Percentiles rank a stretch among this genome's conserved stretches.
Conservation (phyloP, 768 basidiomycete genomes). For the Mycena albidolilacea region DNA sequence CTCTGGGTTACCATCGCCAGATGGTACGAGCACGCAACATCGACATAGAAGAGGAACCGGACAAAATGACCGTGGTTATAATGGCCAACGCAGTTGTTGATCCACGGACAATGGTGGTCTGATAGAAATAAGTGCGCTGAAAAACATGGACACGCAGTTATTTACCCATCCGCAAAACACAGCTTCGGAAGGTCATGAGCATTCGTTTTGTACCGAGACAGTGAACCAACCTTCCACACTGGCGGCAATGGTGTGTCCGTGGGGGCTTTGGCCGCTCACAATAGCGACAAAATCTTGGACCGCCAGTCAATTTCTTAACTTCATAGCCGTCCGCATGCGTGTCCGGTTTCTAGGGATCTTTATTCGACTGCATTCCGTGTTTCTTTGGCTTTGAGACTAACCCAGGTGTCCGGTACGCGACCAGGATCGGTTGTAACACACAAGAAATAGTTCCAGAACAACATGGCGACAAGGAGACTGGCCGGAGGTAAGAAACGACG, state of each 20-base stretch:
- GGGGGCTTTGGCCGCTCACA: constrained; percentile 92
- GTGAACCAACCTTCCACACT: constrained; percentile 80
- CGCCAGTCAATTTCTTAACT: constrained; percentile 90
- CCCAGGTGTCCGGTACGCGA: constrained; percentile 84
- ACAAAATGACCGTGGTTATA: constrained; percentile 92
- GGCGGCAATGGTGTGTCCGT: constrained; percentile 92
- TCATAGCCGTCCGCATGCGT: constrained; percentile 82
- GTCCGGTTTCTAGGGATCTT: constrained; percentile 76
- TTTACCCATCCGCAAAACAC: constrained; percentile 91
- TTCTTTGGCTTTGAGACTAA: constrained; percentile 51
- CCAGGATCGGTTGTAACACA: constrained; percentile 91
- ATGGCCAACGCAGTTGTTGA: constrained; percentile 95
- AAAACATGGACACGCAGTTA: constrained; percentile 26
- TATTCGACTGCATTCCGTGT: constrained; percentile 2
- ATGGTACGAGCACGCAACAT: constrained; percentile 92
- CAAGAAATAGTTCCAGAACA: constrained; percentile 92
- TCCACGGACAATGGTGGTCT: constrained; percentile 96
- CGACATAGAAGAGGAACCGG: constrained; percentile 94
- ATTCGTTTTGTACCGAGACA: not conserved
- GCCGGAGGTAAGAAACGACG: constrained; percentile 26
- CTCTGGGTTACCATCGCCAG: constrained; percentile 84
- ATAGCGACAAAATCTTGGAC: constrained; percentile 88
- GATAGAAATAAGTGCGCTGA: constrained; percentile 8
- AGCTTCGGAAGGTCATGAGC: constrained; percentile 58
- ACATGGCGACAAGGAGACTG: constrained; percentile 81